Percentiles rank a stretch among this genome's conserved stretches.
These are phyloP conservation scores for Penicillium cataractarum DNA, from an alignment of 495 filamentous ascomycete genomes.

Conservation along the genomic window DNA sequence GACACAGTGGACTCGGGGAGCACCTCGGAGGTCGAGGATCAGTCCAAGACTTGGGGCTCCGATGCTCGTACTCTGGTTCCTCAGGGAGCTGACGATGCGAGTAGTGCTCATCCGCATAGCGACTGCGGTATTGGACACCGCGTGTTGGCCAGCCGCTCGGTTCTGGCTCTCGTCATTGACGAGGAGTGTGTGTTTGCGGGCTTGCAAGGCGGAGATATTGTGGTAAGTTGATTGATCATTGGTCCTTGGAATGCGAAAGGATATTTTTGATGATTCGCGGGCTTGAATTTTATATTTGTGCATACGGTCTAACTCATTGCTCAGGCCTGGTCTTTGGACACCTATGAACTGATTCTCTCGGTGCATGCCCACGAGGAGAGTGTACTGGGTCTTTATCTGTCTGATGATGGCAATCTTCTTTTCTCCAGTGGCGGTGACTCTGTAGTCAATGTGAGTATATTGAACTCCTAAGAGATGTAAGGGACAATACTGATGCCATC, in stretches of 20 bases:
- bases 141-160: slow-evolving; percentile 50
- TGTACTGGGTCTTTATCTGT: slow-evolving; percentile 82
- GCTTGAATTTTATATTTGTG: neutral
- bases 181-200: slow-evolving; percentile 68
- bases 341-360: slow-evolving; percentile 73
- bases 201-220: slow-evolving; percentile 87
- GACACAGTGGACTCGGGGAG: slow-evolving; percentile 46
- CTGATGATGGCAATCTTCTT: slow-evolving; percentile 70
- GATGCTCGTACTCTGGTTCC: slow-evolving; percentile 32
- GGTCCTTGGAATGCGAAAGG: neutral
- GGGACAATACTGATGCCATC: slow-evolving; percentile 13
- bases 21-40: slow-evolving; percentile 44
- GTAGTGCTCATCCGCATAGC: slow-evolving; percentile 21
- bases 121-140: slow-evolving; percentile 53
- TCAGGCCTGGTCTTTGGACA: slow-evolving; percentile 81
- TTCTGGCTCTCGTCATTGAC: slow-evolving; percentile 50
- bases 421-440: slow-evolving; percentile 95
- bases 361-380: slow-evolving; percentile 88
- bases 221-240: slow-evolving; percentile 50
- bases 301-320: slow-evolving; percentile 18
- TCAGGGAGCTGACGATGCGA: slow-evolving; percentile 12
- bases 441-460: slow-evolving; percentile 75
- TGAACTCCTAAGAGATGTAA: neutral
- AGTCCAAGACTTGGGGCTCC: slow-evolving; percentile 44
- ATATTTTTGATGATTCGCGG: neutral